A percentile compares a stretch with the other conserved stretches of the same genome.
These are phyloP conservation scores for Tilletia indica DNA, from an alignment of 1,284 basidiomycete species.

Conservation along the genomic window DNA sequence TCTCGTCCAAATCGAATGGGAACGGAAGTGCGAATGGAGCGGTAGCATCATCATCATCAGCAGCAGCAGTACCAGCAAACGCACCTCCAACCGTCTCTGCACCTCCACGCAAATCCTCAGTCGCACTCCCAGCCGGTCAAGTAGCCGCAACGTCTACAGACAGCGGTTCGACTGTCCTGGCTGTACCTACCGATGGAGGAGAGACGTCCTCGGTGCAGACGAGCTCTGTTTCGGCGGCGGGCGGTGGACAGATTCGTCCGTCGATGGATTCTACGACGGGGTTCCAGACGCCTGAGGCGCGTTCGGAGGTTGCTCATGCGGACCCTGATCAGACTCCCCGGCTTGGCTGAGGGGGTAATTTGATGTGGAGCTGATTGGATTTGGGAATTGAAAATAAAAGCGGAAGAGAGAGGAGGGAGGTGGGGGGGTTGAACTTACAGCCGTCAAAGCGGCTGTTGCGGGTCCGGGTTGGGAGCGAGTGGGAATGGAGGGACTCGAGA, in stretches of 20 bases:
- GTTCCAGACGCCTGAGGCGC: constrained; percentile 11
- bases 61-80: not conserved
- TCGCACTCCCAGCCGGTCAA: not conserved
- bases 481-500: too few relatives aligned
- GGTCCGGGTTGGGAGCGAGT: too few relatives aligned
- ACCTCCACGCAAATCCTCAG: constrained; percentile 11
- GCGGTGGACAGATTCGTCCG: not conserved
- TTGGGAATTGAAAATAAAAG: too few relatives aligned
- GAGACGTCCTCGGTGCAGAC: not conserved
- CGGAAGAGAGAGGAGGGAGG: too few relatives aligned
- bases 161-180: not conserved
- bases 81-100: not conserved
- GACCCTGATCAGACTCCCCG: not conserved
- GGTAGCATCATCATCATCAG: too few relatives aligned
- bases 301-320: constrained; percentile 15
- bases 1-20: not conserved
- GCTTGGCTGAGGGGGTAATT: not conserved
- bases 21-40: constrained; percentile 1
- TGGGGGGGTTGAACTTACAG: too few relatives aligned
- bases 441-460: too few relatives aligned
- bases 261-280: constrained; percentile 15
- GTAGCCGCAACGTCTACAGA: not conserved
- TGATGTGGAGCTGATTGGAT: too few relatives aligned
- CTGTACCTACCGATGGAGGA: not conserved
- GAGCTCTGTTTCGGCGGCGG: not conserved